phyloP scores from a whole-genome alignment of 179 eudicot species.

The Actinidia polygama region DNA sequence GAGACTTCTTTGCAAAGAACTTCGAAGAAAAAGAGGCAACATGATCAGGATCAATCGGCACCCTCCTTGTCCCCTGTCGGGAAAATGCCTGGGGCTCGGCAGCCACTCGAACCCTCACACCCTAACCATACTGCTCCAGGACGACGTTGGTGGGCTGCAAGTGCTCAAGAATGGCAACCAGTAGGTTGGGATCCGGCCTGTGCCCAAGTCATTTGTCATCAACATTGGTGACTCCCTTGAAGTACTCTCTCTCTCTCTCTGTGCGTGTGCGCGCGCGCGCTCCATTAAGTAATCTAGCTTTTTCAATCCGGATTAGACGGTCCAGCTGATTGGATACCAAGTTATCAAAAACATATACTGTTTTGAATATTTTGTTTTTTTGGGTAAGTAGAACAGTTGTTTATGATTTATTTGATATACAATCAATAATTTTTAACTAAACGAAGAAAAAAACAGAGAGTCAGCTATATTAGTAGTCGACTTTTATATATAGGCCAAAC shows the following conservation, averaged over 20 bases:
- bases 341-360: no score
- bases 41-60: constrained; percentile 25
- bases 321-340: no score
- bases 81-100: constrained; percentile 25
- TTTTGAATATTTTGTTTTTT: no score
- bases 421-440: no score
- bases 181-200: constrained; percentile 38
- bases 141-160: constrained; percentile 54
- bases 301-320: no score
- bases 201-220: constrained; percentile 39
- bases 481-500: no score
- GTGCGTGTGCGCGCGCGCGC: no score
- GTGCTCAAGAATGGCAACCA: constrained; percentile 31
- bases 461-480: no score
- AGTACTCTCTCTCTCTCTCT: constrained; percentile 24
- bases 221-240: constrained; percentile 52
- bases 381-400: no score
- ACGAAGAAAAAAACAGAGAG: no score
- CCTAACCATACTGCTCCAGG: constrained; percentile 45
- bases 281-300: no score
- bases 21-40: constrained; percentile 19
- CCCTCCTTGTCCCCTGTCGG: constrained; percentile 31
- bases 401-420: no score
- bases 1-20: constrained; percentile 23
- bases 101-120: constrained; percentile 35